These are phyloP conservation scores for Phaeoacremonium minimum DNA, from an alignment of 2,329 filamentous ascomycete species.

Conservation along the genomic window DNA sequence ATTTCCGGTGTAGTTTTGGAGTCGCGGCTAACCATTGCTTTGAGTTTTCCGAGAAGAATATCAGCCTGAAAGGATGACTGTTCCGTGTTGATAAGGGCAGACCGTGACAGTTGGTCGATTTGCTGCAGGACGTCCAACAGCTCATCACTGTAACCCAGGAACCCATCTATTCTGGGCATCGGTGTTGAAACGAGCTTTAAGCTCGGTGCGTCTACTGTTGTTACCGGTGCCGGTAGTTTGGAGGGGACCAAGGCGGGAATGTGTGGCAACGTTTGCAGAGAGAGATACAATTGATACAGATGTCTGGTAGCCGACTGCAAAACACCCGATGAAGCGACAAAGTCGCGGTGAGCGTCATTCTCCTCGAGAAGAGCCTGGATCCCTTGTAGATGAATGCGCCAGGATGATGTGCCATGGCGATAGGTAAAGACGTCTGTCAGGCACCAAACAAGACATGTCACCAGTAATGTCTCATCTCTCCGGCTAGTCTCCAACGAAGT, in stretches of 20 bases:
- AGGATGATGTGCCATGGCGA: constrained; percentile 12
- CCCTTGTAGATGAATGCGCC: constrained; percentile 14
- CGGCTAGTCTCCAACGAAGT: constrained; percentile 7
- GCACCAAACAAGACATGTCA: constrained; percentile 16
- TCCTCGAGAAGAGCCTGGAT: constrained; percentile 13
- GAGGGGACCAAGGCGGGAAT: constrained; percentile 9
- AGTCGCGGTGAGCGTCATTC: constrained; percentile 6
- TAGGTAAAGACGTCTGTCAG: constrained; percentile 15
- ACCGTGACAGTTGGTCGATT: constrained; percentile 10
- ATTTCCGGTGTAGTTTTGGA: constrained; percentile 7
- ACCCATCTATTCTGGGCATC: constrained; percentile 11
- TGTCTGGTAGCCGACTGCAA: constrained; percentile 13
- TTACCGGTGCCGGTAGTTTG: neutral
- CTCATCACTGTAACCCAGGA: constrained; percentile 16
- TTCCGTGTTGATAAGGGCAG: too few relatives aligned
- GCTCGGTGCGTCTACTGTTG: neutral
- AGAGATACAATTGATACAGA: constrained; percentile 14
- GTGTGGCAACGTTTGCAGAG: constrained; percentile 14
- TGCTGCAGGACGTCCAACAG: constrained; percentile 13
- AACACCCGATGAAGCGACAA: constrained; percentile 3
- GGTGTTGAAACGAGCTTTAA: neutral
- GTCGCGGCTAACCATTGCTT: constrained; percentile 14
- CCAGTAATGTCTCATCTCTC: constrained; percentile 11
- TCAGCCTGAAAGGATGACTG: constrained; percentile 8
- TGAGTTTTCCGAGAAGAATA: constrained; percentile 12